Conservation (phyloP, 768 basidiomycete species). For the Podaxis pistillaris region DNA sequence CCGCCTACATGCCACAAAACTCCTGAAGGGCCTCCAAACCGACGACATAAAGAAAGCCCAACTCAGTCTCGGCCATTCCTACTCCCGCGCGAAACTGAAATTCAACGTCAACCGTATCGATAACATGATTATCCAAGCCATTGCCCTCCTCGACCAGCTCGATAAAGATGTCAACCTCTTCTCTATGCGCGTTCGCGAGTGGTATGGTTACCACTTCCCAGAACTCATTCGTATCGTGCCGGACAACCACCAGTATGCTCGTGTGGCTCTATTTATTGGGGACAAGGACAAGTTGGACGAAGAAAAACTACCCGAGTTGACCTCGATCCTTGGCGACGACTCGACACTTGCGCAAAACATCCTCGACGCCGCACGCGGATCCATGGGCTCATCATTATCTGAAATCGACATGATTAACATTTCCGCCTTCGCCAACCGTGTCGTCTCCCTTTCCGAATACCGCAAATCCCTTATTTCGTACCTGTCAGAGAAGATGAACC, state of each 20-base stretch:
- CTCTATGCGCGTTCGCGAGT: slow-evolving; percentile 96
- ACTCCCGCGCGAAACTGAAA: slow-evolving; percentile 96
- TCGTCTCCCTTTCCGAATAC: slow-evolving; percentile 91
- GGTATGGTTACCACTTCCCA: slow-evolving; percentile 99
- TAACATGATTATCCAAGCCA: slow-evolving; percentile 99
- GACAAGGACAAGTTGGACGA: slow-evolving; percentile 81
- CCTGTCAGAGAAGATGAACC: slow-evolving; percentile 95
- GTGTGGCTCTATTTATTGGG: slow-evolving; percentile 80
- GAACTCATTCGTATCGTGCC: slow-evolving; percentile 92
- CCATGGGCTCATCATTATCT: slow-evolving; percentile 90
- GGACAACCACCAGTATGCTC: slow-evolving; percentile 94
- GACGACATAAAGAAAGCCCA: slow-evolving; percentile 92
- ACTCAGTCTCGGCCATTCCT: slow-evolving; percentile 95
- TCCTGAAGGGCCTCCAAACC: slow-evolving; percentile 84
- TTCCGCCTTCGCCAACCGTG: slow-evolving; percentile 83
- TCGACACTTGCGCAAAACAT: slow-evolving; percentile 87
- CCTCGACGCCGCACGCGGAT: slow-evolving; percentile 89
- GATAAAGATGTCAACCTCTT: slow-evolving; percentile 99
- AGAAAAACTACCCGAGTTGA: slow-evolving; percentile 76
- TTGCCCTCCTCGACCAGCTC: slow-evolving; percentile 95
- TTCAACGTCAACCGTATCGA: slow-evolving; percentile 96
- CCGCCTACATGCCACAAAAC: slow-evolving; percentile 85
- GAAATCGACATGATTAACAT: slow-evolving; percentile 98
- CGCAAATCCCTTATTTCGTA: slow-evolving; percentile 87
- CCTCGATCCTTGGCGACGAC: slow-evolving; percentile 81